Conservation (phyloP, 768 basidiomycete genomes). For the Suillus variegatus region DNA sequence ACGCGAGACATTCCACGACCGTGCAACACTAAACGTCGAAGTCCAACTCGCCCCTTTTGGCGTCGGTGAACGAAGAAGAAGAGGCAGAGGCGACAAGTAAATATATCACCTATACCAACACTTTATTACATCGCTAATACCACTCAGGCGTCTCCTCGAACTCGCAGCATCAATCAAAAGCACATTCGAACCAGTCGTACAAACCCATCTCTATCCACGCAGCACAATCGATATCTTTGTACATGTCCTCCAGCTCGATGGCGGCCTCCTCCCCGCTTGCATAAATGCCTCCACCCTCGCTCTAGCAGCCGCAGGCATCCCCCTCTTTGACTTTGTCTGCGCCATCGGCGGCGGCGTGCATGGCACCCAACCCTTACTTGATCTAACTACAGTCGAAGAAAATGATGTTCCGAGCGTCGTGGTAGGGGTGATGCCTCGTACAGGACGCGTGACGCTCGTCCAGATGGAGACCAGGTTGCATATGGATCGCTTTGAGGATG, state of each 20-base stretch:
- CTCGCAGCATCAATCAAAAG: constrained; percentile 85
- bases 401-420: constrained; percentile 86
- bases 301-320: constrained; percentile 86
- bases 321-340: constrained; percentile 88
- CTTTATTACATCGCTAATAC: constrained; percentile 9
- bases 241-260: constrained; percentile 93
- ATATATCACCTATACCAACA: constrained; percentile 38
- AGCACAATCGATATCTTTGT: constrained; percentile 94
- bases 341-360: constrained; percentile 89
- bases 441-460: constrained; percentile 83
- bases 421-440: constrained; percentile 86
- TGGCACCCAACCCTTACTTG: constrained; percentile 77
- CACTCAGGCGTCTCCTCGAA: constrained; percentile 78
- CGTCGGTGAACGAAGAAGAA: constrained; percentile 73
- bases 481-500: constrained; percentile 89
- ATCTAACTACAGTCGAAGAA: constrained; percentile 89
- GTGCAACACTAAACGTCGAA: constrained; percentile 88
- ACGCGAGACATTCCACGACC: constrained; percentile 81
- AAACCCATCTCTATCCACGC: constrained; percentile 88
- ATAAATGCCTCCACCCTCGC: constrained; percentile 96
- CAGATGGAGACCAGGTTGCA: constrained; percentile 95
- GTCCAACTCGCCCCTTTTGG: constrained; percentile 87
- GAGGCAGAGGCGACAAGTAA: constrained; percentile 86
- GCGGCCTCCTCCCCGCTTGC: constrained; percentile 85
- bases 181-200: constrained; percentile 95